Base-by-base conservation (phyloP, 345 rosid genomes). In the Pseudoturritis turrita region DNA sequence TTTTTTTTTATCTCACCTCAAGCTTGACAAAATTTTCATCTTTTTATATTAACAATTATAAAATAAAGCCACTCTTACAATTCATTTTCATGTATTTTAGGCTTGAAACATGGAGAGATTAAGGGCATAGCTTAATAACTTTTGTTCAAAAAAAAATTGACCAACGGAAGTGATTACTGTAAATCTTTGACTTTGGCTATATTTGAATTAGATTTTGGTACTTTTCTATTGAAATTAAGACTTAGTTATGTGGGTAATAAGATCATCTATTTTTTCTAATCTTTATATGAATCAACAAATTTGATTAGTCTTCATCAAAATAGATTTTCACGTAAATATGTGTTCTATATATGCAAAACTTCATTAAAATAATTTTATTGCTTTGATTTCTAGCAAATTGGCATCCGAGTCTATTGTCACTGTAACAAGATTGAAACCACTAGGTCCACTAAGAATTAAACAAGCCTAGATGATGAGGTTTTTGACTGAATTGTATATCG, bases 91-190 rank as follows among this genome's bases (percentile, higher is more conserved):
- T 31, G 45, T 21, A 17, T 33, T 8, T 53, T 54, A 54, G 4
- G 77, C 77, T 46, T 56, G 33, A 65, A 55, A 65, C 54, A 55
- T 73, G 77, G 77, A 73, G 71, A 13, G 40, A 73, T 56, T 65
- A 46, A 55, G 41, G 65, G 53, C 39, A 36, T 51, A 33, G 37
- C 21, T 21, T 53, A 31, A 6, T 15, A 62, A 23, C 49, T 29
- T 31, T 22, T 23, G 29, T 44, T 63, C 50, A 2, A 59, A 22
- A 15, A n/a, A 28, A 18, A 6, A 50, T 50, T 28, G 44, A 61
- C 44, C 53, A 50, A 28, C 11, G 37, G 71, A 37, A 51, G 52
- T 40, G 36, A 43, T 40, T 40, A 28, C 35, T 71, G 9, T 37
- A 59, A n/a, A 33, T 49, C 4, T 50, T 23, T 17, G 40, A 14